These are phyloP conservation scores for Caryopteris hybrid DNA, from an alignment of 305 asterid species.

Conservation along the genomic window DNA sequence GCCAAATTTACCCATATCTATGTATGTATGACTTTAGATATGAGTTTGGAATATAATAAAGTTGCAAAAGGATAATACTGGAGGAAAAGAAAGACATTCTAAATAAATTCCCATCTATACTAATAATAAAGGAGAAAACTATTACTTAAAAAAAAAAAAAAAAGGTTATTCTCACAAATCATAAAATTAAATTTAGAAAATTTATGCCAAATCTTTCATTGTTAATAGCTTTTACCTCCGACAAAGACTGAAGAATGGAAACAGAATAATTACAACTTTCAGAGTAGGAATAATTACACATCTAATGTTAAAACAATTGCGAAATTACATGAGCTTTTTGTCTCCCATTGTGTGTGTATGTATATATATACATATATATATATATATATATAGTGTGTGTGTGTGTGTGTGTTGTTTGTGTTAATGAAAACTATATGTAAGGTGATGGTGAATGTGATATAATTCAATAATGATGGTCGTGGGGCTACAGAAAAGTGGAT, in stretches of 20 bases:
- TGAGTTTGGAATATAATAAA: conserved; percentile 33
- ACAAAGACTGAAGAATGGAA: conserved; percentile 4
- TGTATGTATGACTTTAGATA: conserved; percentile 26
- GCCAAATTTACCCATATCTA: neutral
- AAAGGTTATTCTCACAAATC: no score
- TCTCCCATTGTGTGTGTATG: conserved; percentile 2
- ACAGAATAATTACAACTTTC: conserved; percentile 28
- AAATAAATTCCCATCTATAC: neutral
- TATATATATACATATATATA: neutral
- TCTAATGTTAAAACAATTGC: conserved; percentile 6
- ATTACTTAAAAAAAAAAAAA: neutral
- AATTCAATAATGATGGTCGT: conserved; percentile 23
- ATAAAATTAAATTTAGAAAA: neutral
- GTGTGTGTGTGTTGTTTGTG: neutral
- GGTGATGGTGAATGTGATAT: conserved; percentile 21
- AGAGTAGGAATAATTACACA: conserved; percentile 19
- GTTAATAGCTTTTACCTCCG: neutral
- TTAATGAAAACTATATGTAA: neutral
- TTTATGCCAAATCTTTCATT: neutral
- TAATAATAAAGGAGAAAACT: neutral
- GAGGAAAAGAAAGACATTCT: conserved; percentile 16
- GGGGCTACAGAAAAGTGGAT: conserved; percentile 29
- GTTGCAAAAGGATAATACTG: conserved; percentile 5
- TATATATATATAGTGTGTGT: neutral
- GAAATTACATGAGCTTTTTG: conserved; percentile 15